These are phyloP conservation scores for Closterium sp. DNA, from an alignment of 139 green algal genomes.

Conservation along the genomic window DNA sequence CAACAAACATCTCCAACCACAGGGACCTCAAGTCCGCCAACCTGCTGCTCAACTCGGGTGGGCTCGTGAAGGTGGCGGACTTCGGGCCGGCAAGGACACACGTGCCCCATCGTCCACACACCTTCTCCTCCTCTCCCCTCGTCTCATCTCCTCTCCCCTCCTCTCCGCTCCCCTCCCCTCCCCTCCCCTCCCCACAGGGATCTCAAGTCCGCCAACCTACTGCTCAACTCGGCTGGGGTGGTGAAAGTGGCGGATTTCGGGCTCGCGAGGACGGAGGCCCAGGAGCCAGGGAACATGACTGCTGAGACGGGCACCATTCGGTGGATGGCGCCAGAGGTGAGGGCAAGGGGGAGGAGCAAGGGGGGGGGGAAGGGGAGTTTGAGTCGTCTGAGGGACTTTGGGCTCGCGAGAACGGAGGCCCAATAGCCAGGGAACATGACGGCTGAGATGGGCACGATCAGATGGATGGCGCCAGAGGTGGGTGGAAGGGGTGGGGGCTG, in stretches of 20 bases:
- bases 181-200: slow-evolving; percentile 18
- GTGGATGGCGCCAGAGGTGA: slow-evolving; percentile 97
- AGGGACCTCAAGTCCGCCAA: slow-evolving; percentile 26
- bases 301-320: slow-evolving; percentile 95
- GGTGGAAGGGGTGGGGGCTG: neutral
- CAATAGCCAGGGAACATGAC: slow-evolving; percentile 83
- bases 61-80: slow-evolving; percentile 73
- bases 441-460: slow-evolving; percentile 93
- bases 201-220: slow-evolving; percentile 45
- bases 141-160: neutral
- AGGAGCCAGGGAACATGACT: slow-evolving; percentile 83
- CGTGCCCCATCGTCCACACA: too few relatives aligned
- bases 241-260: slow-evolving; percentile 90
- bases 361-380: neutral
- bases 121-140: neutral
- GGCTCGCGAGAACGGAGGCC: slow-evolving; percentile 86
- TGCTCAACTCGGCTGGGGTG: slow-evolving; percentile 4
- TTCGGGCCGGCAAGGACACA: slow-evolving; percentile 97
- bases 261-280: slow-evolving; percentile 83
- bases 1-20: neutral
- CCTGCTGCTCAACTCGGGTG: slow-evolving; percentile 13
- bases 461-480: slow-evolving; percentile 99
- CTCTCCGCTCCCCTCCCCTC: neutral
- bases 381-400: slow-evolving; percentile 64
- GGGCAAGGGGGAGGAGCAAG: neutral